Evolutionary conservation across 163 green algal genomes (phyloP), one percentile per base, ranked within the genome.

Genomic region (Coccomyxa subellipsoidea): DNA sequence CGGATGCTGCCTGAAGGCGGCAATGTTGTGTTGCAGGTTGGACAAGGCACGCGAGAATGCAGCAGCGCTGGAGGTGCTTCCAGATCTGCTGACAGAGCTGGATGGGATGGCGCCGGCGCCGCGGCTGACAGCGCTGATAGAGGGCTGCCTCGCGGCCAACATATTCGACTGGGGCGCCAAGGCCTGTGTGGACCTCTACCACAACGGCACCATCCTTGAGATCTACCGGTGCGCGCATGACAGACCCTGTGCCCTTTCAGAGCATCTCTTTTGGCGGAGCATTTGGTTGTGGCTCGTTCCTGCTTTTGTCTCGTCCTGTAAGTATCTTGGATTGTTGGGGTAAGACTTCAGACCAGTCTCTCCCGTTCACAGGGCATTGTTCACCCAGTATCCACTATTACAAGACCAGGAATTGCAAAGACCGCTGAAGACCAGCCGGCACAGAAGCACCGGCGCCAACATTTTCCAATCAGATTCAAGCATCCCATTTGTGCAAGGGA

Each of bases 131-230:
- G 81, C 91, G 7, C 77, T 93, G 32, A 54, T 92, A 6, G 85
- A 93, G 84, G 85, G 87, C 27, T 84, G 89, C 34, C 89, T 99
- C 75, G 97, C 97, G 0, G 96, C 91, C 77, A 99, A 99, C 91
- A 98, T 99, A 66, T 99, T 99, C 84, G 97, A 99, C 91, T 99
- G 97, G 96, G 96, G 96, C 0, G 92, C 91, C 18, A 80, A 90
- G 77, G 92, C 88, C 23, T 95, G 90, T 75, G 93, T 96, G n/a
- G 87, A 97, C 54, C 83, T 96, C 47, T 98, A 96, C 82, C 84
- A 95, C 38, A 93, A 93, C 59, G 94, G 95, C 54, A 98, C 94
- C 81, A 98, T 99, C 78, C 88, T 99, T 29, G 95, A 98, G 54
- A 98, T 99, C 54, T 99, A 98, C 88, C 82, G 87, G 93, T 78